Evolutionary conservation across 1,139 yeast species (phyloP), one percentile per base, ranked within the genome.

Genomic region (Kodamaea arcana): DNA sequence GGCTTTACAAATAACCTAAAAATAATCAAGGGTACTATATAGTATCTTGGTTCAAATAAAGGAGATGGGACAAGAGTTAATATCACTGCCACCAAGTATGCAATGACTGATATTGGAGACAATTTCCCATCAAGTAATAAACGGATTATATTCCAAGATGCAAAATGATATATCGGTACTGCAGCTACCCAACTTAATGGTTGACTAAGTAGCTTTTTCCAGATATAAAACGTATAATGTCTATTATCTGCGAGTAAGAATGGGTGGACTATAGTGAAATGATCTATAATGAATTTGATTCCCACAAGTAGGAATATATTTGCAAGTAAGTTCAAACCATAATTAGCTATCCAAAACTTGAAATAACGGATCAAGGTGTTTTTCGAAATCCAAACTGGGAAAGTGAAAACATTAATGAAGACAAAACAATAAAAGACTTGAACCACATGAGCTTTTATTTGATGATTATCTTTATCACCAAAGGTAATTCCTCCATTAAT

Each of bases 211-310:
- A 90, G 50, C 40, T 74, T 74, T 37, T 78, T 75, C 75, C 84
- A 86, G 25, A 92, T 62, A 60, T 92, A 94, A 54, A 92, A 92
- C 0, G 95, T 80, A 54, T 80, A 87, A 55, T 92, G 98, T 44
- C 98, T 77, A 60, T 94, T 94, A 56, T 94, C 99, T 0, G 98
- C 95, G 32, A 90, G 67, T 27, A 92, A 58, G 57, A 90, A 94
- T 9, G 97, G 97, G 54, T 94, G 98, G 4, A 80, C 80, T 8
- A 82, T 67, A 0, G 96, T 84, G 52, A 74, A 82, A 35, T 69
- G 65, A 27, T 77, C 68, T 24, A 87, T 71, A 2, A 78, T 51
- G 18, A 62, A 46, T 42, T 65, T 67, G 22, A 87, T 77, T 0
- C 58, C 45, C n/a, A 41, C 46, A 34, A 48, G 55, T 12, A 47